A percentile compares a stretch with the other conserved stretches of the same genome.
Evolutionary conservation across 1,139 yeast species (phyloP).

Genomic region (Meyerozyma guilliermondii): DNA sequence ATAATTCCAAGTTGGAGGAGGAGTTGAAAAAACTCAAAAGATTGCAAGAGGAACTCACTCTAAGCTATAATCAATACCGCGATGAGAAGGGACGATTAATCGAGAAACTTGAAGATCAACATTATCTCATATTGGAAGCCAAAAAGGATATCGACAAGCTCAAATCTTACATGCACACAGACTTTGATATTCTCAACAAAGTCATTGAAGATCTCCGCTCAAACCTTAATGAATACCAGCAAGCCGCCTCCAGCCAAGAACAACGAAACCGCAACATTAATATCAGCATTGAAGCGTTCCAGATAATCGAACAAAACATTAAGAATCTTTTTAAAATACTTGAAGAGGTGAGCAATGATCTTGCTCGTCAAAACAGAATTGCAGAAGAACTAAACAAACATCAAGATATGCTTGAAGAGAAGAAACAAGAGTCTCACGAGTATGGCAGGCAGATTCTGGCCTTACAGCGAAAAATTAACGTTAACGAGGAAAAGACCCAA

Average conservation of each 20-base stretch:
- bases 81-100: constrained; percentile 55
- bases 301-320: constrained; percentile 50
- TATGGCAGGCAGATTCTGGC: constrained; percentile 47
- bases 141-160: constrained; percentile 57
- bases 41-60: constrained; percentile 57
- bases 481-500: constrained; percentile 48
- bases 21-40: constrained; percentile 61
- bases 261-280: constrained; percentile 46
- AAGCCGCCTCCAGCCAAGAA: constrained; percentile 39
- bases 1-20: constrained; percentile 55
- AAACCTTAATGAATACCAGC: constrained; percentile 39
- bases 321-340: constrained; percentile 45
- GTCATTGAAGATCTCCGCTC: constrained; percentile 52
- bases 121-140: constrained; percentile 49
- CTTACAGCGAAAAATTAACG: constrained; percentile 47
- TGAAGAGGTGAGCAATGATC: constrained; percentile 54
- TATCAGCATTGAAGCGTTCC: constrained; percentile 56
- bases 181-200: constrained; percentile 52
- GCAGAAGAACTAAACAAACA: constrained; percentile 31
- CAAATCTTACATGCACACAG: constrained; percentile 56
- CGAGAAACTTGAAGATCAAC: constrained; percentile 51
- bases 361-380: constrained; percentile 43
- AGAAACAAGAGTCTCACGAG: constrained; percentile 41
- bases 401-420: constrained; percentile 45
- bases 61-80: constrained; percentile 66